Percentiles rank a stretch among this genome's conserved stretches.
phyloP scores from a whole-genome alignment of 495 filamentous ascomycete genomes.

The Aspergillus coremiiformis region DNA sequence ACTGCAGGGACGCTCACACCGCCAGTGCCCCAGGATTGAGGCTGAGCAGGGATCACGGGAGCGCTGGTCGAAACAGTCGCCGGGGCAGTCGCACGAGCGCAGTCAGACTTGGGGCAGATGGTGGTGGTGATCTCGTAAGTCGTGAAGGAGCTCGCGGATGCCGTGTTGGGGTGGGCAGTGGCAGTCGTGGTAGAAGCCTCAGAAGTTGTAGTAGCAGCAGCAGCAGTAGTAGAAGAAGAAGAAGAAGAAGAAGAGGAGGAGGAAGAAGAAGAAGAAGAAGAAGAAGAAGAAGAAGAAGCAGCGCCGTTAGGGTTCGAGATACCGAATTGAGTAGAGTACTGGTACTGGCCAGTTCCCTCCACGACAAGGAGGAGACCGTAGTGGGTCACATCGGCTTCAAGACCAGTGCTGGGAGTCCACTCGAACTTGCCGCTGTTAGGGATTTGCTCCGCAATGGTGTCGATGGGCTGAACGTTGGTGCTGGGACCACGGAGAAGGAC shows the following conservation, averaged over 20 bases:
- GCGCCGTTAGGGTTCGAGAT: slow-evolving; percentile 43
- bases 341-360: slow-evolving; percentile 55
- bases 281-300: slow-evolving; percentile 20
- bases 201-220: no score
- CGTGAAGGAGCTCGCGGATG: slow-evolving; percentile 16
- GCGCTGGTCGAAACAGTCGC: slow-evolving; percentile 9
- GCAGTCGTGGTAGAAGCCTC: slow-evolving; percentile 12
- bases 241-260: slow-evolving; percentile 20
- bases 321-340: slow-evolving; percentile 66
- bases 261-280: slow-evolving; percentile 18
- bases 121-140: slow-evolving; percentile 19
- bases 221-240: slow-evolving; percentile 7
- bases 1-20: slow-evolving; percentile 20
- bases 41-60: slow-evolving; percentile 10
- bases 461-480: slow-evolving; percentile 46
- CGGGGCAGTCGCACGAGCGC: slow-evolving; percentile 10
- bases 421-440: slow-evolving; percentile 50
- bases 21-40: slow-evolving; percentile 12
- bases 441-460: slow-evolving; percentile 48
- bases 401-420: slow-evolving; percentile 47
- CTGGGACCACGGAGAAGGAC: slow-evolving; percentile 57
- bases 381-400: slow-evolving; percentile 44
- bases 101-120: slow-evolving; percentile 14
- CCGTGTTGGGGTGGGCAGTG: slow-evolving; percentile 11
- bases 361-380: slow-evolving; percentile 63